phyloP scores from a whole-genome alignment of 345 rosid genomes.

The Brassica carinata region DNA sequence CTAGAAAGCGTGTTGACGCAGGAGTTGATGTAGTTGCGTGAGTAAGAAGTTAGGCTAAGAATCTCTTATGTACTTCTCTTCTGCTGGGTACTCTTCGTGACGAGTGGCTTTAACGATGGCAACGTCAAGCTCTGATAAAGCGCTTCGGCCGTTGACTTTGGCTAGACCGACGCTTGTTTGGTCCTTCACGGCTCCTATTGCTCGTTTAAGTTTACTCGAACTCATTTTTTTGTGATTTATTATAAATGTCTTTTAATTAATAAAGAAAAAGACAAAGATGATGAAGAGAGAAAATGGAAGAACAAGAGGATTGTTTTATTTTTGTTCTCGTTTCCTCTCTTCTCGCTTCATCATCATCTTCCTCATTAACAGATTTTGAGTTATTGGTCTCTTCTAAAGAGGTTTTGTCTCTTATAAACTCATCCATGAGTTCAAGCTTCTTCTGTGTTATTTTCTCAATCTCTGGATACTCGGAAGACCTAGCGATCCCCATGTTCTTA shows the following conservation, averaged over 20 bases:
- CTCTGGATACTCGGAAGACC: neutral
- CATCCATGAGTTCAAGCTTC: neutral
- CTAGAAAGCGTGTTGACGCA: constrained; percentile 59
- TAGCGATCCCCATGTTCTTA: neutral
- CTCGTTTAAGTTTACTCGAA: constrained; percentile 68
- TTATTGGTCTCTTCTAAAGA: neutral
- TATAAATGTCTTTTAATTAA: neutral
- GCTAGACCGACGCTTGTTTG: constrained; percentile 87
- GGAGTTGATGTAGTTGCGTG: constrained; percentile 56
- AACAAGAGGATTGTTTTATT: constrained; percentile 32
- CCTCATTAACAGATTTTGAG: neutral
- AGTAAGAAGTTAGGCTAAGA: constrained; percentile 67
- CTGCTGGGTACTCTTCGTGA: constrained; percentile 85
- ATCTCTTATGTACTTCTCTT: constrained; percentile 80
- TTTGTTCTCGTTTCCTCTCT: constrained; percentile 35
- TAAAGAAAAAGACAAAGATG: constrained; percentile 15
- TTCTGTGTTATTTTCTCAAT: neutral
- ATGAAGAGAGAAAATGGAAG: constrained; percentile 42
- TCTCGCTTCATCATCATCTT: too few relatives aligned
- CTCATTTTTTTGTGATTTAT: constrained; percentile 47
- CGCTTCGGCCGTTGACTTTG: constrained; percentile 69
- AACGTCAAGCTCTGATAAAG: constrained; percentile 70
- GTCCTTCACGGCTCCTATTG: constrained; percentile 87
- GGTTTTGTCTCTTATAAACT: neutral
- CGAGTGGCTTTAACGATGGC: constrained; percentile 91